phyloP scores from a whole-genome alignment of 495 filamentous ascomycete genomes.

The Friedmanniomyces simplex region DNA sequence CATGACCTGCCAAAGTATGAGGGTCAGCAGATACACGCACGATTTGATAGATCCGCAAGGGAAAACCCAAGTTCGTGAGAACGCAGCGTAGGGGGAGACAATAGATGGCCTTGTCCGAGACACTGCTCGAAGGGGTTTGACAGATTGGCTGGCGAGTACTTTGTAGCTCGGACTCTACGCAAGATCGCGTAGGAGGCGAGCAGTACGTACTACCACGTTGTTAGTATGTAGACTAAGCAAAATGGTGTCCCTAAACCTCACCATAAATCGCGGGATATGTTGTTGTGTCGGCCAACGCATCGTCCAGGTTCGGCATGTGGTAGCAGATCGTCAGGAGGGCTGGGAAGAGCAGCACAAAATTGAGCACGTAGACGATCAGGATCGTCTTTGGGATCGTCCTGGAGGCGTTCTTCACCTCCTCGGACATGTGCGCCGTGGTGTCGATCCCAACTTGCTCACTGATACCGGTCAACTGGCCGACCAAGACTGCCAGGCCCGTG shows the following conservation, averaged over 20 bases:
- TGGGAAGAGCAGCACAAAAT: conserved; percentile 13
- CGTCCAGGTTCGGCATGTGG: conserved; percentile 34
- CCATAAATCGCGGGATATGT: conserved; percentile 34
- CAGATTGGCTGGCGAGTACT: too few species aligned
- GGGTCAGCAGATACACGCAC: too few species aligned
- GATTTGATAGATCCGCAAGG: too few species aligned
- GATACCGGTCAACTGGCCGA: conserved; percentile 8
- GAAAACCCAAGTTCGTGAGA: too few species aligned
- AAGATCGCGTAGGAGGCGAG: too few species aligned
- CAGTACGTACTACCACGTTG: too few species aligned
- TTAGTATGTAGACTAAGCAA: too few species aligned
- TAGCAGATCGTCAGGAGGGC: conserved; percentile 40
- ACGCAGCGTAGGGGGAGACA: too few species aligned
- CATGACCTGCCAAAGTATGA: too few species aligned
- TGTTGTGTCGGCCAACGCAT: conserved; percentile 28
- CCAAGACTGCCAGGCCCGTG: not conserved
- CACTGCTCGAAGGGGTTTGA: too few species aligned
- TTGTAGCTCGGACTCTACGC: too few species aligned
- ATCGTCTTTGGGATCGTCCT: conserved; percentile 25
- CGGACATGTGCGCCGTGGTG: conserved; percentile 26
- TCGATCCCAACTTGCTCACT: conserved; percentile 26
- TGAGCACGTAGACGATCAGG: conserved; percentile 11
- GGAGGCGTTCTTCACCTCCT: conserved; percentile 27
- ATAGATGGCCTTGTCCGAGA: too few species aligned
- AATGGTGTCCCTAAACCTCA: conserved; percentile 29